Evolutionary conservation across 768 basidiomycete species (phyloP), one percentile per base, ranked within the genome.

Genomic region (Lentinula boryana): DNA sequence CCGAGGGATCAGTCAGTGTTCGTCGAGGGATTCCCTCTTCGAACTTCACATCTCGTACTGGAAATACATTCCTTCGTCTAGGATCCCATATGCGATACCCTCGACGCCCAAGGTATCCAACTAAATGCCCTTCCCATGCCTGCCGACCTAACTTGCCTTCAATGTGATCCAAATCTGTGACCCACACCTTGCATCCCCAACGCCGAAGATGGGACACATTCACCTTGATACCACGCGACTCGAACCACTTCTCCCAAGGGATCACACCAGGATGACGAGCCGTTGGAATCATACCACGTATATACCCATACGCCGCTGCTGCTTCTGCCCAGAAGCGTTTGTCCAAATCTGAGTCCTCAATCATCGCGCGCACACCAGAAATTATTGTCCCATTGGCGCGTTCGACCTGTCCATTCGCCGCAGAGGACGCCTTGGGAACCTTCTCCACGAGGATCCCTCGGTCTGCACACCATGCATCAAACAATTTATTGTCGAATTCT

Each of bases 131-230:
- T 27, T 64, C 35, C 63, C 63, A 66, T 36, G 10, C 35, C 31
- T 64, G 65, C 43, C 52, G 5, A 0, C 65, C 63, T 12, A 66
- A 43, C 52, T 63, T 66, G 3, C 65, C 65, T 6, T 58, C 48
- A 1, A 21, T 3, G 2, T 51, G 8, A 23, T 65, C 64, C 8
- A 65, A 44, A 54, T 65, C 64, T n/a, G 57, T 65, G 7, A 63
- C 64, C 64, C 54, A 63, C 38, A 55, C 60, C 6, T 31, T 3
- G 12, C 59, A 53, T 12, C 64, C 64, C 64, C 64, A 65, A 2
- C 5, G 58, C 31, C 61, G 52, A n/a, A n/a, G n/a, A n/a, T n/a
- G n/a, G n/a, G n/a, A n/a, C n/a, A n/a, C n/a, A n/a, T n/a, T n/a
- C n/a, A 10, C 31, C 16, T 12, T 12, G 15, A 8, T 36, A n/a